These are phyloP conservation scores for Exobasidium rhododendri DNA, from an alignment of 1,284 basidiomycete genomes.

Conservation along the genomic window DNA sequence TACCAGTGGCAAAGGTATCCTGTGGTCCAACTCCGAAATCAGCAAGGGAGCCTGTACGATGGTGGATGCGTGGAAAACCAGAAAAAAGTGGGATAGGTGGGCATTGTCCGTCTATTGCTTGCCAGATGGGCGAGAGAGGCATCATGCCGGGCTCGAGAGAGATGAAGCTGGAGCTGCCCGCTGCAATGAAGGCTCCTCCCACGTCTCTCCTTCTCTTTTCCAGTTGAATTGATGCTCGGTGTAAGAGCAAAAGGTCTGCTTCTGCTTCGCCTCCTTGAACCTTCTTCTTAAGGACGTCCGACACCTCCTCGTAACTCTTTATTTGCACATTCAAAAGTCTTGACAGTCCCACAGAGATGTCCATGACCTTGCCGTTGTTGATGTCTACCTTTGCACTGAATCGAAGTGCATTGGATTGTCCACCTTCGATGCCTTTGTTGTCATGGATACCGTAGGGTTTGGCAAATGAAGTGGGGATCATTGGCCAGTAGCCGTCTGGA, in stretches of 20 bases:
- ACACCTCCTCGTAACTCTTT: conserved; percentile 70
- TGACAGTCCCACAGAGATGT: conserved; percentile 69
- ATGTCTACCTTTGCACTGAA: conserved; percentile 73
- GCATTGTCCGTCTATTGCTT: not conserved
- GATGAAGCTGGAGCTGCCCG: not conserved
- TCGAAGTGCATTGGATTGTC: conserved; percentile 64
- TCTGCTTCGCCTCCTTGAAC: conserved; percentile 19
- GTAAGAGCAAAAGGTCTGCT: conserved; percentile 25
- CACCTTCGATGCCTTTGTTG: not conserved
- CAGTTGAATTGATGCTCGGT: not conserved
- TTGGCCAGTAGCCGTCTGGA: conserved; percentile 33
- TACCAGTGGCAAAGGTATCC: conserved; percentile 21
- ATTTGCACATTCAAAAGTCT: conserved; percentile 68
- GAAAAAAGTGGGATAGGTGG: conserved; percentile 29
- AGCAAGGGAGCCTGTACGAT: conserved; percentile 5
- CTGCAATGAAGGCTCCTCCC: conserved; percentile 3
- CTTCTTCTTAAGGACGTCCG: conserved; percentile 24
- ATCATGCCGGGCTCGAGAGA: not conserved
- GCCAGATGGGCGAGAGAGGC: not conserved
- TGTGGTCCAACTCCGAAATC: not conserved
- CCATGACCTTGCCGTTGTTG: conserved; percentile 65
- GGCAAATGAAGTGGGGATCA: conserved; percentile 62
- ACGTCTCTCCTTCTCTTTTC: conserved; percentile 5
- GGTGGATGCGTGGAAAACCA: conserved; percentile 31
- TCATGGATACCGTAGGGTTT: not conserved